phyloP scores from a whole-genome alignment of 2,329 filamentous ascomycete species.

The Coniochaeta hoffmannii region DNA sequence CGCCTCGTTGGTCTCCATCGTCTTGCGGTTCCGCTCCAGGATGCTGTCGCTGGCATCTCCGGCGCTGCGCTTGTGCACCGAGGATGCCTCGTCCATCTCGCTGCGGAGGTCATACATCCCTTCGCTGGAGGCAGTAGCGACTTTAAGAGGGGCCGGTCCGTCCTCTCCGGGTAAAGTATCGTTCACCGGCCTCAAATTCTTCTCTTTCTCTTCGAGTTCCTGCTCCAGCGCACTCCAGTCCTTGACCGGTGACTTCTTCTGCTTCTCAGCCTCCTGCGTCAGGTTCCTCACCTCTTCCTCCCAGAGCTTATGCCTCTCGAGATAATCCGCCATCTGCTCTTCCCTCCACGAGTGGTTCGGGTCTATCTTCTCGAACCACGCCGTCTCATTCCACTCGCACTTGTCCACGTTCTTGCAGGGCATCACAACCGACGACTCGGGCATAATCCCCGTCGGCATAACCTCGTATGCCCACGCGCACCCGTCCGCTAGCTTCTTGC shows the following conservation, averaged over 20 bases:
- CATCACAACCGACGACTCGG: slow-evolving; percentile 42
- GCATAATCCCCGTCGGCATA: slow-evolving; percentile 57
- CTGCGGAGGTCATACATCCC: background rate
- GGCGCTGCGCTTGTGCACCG: background rate
- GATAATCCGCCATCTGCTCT: slow-evolving; percentile 33
- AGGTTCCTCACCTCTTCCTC: slow-evolving; percentile 11
- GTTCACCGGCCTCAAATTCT: slow-evolving; percentile 4
- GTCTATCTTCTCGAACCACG: slow-evolving; percentile 43
- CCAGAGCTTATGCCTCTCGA: slow-evolving; percentile 28
- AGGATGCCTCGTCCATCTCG: background rate
- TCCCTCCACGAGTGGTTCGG: slow-evolving; percentile 34
- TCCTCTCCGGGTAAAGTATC: background rate
- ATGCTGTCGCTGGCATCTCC: slow-evolving; percentile 2
- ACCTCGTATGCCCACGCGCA: slow-evolving; percentile 63
- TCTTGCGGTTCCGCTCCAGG: background rate
- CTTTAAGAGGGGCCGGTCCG: background rate
- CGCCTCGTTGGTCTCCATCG: slow-evolving; percentile 12
- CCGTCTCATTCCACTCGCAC: slow-evolving; percentile 47
- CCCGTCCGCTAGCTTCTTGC: slow-evolving; percentile 56
- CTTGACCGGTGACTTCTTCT: background rate
- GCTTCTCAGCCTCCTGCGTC: slow-evolving; percentile 8
- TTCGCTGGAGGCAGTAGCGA: background rate
- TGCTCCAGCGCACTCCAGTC: background rate
- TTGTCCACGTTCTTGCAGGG: slow-evolving; percentile 38
- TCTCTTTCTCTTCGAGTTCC: background rate